These are phyloP conservation scores for Chenopodium quinoa DNA, from an alignment of 148 eudicot species.

Conservation along the genomic window DNA sequence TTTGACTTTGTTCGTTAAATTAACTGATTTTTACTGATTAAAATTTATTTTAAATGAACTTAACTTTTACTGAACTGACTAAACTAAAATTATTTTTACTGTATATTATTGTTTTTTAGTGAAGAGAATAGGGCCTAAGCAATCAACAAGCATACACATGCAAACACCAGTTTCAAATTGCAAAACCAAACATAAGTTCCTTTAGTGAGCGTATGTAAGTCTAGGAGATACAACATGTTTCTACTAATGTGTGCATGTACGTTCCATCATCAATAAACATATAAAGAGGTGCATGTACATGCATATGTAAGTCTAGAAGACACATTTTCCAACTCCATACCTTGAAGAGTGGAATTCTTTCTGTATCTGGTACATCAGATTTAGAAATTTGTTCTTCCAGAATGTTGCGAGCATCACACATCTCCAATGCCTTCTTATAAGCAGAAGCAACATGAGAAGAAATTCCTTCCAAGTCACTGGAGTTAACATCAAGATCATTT, in stretches of 20 bases:
- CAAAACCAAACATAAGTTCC: neutral
- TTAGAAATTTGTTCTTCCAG: slow-evolving; percentile 69
- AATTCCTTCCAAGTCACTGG: slow-evolving; percentile 53
- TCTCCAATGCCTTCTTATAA: slow-evolving; percentile 73
- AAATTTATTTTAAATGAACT: too few species aligned
- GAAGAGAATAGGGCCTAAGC: neutral
- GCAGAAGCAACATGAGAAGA: slow-evolving; percentile 63
- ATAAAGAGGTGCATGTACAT: neutral
- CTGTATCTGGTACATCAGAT: slow-evolving; percentile 53
- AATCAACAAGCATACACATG: neutral
- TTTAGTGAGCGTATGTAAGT: neutral
- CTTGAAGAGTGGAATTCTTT: slow-evolving; percentile 69
- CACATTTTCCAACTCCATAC: slow-evolving; percentile 31
- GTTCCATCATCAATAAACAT: too few species aligned
- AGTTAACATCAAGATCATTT: slow-evolving; percentile 42
- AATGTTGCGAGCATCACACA: slow-evolving; percentile 59
- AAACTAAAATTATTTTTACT: too few species aligned
- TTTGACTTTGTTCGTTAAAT: too few species aligned
- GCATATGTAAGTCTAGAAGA: slow-evolving; percentile 5
- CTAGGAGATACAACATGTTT: too few species aligned
- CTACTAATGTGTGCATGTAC: too few species aligned
- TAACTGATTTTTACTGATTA: too few species aligned
- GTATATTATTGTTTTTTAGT: too few species aligned
- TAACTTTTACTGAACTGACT: too few species aligned
- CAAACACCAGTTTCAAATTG: neutral